Base-by-base conservation (phyloP, 2,329 filamentous ascomycete genomes). In the Venturia effusa region DNA sequence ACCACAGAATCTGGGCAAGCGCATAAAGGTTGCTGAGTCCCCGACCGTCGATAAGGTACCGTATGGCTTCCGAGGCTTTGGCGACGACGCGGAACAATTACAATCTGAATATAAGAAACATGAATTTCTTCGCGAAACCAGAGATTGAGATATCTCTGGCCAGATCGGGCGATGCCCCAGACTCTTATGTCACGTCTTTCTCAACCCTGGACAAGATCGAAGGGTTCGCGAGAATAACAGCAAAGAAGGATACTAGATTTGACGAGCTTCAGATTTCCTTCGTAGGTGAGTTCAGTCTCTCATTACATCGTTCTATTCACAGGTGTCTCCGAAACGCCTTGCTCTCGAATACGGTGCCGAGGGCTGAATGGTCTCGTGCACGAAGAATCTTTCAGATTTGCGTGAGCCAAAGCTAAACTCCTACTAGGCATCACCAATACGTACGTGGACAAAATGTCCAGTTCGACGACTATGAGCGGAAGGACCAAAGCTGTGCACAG, bases 211-310 rank as follows among this genome's bases (percentile, higher is more conserved):
- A 86, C 68, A 77, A 75, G 60, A 80, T 86, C 63, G 76, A 84
- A 64, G 84, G 84, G 15, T 77, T 75, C 32, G 80, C 81, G 6
- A 76, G 72, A 22, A 76, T 87, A 63, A 78, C 75, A 27, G 75
- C 79, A 3, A 73, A 76, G n/a, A 73, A 76, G 59, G 82, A 85
- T 61, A 83, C 77, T 3, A 74, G 74, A 41, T 86, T 86, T 68
- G 83, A 86, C 59, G 78, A 83, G 10, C 73, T 86, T 43, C 79
- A 83, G 37, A 84, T 87, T 68, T 77, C 81, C 3, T 83, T 86
- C 64, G 76, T 83, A 66, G 84, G 82, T 81, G 71, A 67, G 74
- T 71, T 59, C 19, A 57, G 48, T 48, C 59, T 55, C 2, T 11
- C 22, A 2, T 51, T 22, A 43, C 37, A 37, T 39, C 41, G 2